Conservation (phyloP, 305 asterid species). For the Plantago coronopus region DNA sequence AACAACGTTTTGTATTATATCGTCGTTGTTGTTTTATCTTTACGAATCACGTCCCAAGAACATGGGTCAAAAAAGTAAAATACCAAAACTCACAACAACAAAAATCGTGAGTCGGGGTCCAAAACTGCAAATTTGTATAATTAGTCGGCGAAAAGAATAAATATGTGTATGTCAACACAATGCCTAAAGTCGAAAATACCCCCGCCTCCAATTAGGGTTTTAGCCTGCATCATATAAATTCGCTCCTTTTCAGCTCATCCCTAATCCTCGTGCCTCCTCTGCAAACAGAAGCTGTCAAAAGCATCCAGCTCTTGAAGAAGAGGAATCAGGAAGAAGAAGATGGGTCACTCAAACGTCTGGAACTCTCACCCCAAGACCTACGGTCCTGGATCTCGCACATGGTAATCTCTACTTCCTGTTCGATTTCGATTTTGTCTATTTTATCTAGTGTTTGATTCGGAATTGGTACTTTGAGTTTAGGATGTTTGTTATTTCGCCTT, state of each 20-base stretch:
- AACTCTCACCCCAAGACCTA: slow-evolving; percentile 51
- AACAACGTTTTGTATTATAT: too few species aligned
- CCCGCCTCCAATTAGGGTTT: background rate
- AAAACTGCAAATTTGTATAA: background rate
- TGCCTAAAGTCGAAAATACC: background rate
- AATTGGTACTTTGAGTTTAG: too few species aligned
- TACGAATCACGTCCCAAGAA: too few species aligned
- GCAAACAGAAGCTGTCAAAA: background rate
- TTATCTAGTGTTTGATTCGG: background rate
- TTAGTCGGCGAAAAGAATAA: background rate
- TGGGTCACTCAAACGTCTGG: slow-evolving; percentile 56
- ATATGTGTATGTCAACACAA: background rate
- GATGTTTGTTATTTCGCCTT: too few species aligned
- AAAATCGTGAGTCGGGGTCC: too few species aligned
- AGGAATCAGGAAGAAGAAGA: slow-evolving; percentile 18
- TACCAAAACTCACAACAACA: too few species aligned
- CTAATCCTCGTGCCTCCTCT: background rate
- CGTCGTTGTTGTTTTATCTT: too few species aligned
- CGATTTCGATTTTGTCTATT: background rate
- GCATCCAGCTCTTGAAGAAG: slow-evolving; percentile 4
- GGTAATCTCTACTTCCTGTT: slow-evolving; percentile 30
- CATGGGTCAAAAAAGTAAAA: too few species aligned
- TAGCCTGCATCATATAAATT: background rate
- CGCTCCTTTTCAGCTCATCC: too few species aligned
- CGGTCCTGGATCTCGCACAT: slow-evolving; percentile 56